Conservation (phyloP, 2,329 filamentous ascomycete species). For the Fonsecaea pedrosoi region DNA sequence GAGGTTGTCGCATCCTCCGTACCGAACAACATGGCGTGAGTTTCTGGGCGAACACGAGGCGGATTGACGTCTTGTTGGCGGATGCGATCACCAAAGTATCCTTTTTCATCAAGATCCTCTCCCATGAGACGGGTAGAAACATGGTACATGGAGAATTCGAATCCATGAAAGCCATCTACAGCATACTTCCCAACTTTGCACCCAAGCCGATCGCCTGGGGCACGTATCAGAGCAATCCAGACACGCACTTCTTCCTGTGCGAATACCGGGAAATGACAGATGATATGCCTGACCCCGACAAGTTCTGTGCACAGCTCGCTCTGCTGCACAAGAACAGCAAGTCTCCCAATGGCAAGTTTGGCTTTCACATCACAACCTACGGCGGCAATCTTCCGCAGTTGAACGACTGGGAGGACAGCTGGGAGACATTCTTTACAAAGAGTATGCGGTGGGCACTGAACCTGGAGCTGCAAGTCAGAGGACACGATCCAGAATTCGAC, state of each 20-base stretch:
- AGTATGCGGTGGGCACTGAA: conserved; percentile 42
- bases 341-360: conserved; percentile 48
- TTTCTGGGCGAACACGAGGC: conserved; percentile 9
- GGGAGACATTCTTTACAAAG: conserved; percentile 49
- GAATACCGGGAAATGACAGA: conserved; percentile 44
- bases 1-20: neutral
- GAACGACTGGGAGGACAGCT: conserved; percentile 48
- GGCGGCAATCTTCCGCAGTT: conserved; percentile 42
- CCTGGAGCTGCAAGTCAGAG: conserved; percentile 44
- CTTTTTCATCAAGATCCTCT: conserved; percentile 26
- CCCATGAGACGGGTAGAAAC: conserved; percentile 10
- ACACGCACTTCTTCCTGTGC: conserved; percentile 43
- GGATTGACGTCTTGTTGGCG: conserved; percentile 11
- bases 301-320: conserved; percentile 41
- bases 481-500: conserved; percentile 44
- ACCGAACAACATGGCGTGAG: conserved; percentile 3
- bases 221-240: conserved; percentile 33
- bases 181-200: conserved; percentile 40
- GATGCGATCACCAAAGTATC: conserved; percentile 5
- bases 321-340: conserved; percentile 44
- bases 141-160: conserved; percentile 45
- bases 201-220: conserved; percentile 44
- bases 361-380: conserved; percentile 48
- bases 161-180: conserved; percentile 44
- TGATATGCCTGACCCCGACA: conserved; percentile 38